Conservation (phyloP, 2,329 filamentous ascomycete species). For the Trichoderma harzianum region DNA sequence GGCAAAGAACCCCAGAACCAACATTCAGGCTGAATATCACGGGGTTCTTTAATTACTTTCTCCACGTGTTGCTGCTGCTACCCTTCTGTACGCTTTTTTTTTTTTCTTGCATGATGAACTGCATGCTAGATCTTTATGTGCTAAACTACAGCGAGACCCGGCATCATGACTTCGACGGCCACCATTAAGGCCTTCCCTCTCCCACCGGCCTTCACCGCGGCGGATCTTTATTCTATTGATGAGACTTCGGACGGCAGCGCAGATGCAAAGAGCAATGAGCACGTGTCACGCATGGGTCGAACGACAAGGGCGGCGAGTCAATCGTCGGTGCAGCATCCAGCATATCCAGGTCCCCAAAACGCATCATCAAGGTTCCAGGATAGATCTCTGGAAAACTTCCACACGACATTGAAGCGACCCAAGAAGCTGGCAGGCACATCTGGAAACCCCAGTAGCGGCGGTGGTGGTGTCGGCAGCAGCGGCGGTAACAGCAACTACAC, state of each 20-base stretch:
- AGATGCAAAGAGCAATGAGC: neutral
- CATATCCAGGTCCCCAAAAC: slow-evolving; percentile 32
- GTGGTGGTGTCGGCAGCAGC: neutral
- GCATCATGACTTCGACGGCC: slow-evolving; percentile 16
- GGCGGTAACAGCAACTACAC: slow-evolving; percentile 14
- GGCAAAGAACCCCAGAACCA: neutral
- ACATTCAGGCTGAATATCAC: slow-evolving; percentile 1
- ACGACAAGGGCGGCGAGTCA: slow-evolving; percentile 21
- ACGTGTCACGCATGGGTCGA: slow-evolving; percentile 4
- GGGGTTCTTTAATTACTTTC: neutral
- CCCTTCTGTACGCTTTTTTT: neutral
- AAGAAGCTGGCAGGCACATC: slow-evolving; percentile 32
- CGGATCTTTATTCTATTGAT: slow-evolving; percentile 14
- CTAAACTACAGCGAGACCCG: slow-evolving; percentile 6
- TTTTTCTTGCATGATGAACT: neutral
- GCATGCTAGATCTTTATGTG: neutral
- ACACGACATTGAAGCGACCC: slow-evolving; percentile 34
- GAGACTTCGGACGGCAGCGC: neutral
- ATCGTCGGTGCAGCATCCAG: slow-evolving; percentile 29
- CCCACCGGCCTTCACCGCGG: slow-evolving; percentile 15
- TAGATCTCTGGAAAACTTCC: slow-evolving; percentile 24
- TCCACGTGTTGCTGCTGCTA: neutral
- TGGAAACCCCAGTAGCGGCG: neutral
- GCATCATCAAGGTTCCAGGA: slow-evolving; percentile 25
- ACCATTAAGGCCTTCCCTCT: slow-evolving; percentile 12